Percentiles rank a stretch among this genome's conserved stretches.
Conservation (phyloP, 1,284 basidiomycete genomes). For the Cutaneotrichosporon sp. region DNA sequence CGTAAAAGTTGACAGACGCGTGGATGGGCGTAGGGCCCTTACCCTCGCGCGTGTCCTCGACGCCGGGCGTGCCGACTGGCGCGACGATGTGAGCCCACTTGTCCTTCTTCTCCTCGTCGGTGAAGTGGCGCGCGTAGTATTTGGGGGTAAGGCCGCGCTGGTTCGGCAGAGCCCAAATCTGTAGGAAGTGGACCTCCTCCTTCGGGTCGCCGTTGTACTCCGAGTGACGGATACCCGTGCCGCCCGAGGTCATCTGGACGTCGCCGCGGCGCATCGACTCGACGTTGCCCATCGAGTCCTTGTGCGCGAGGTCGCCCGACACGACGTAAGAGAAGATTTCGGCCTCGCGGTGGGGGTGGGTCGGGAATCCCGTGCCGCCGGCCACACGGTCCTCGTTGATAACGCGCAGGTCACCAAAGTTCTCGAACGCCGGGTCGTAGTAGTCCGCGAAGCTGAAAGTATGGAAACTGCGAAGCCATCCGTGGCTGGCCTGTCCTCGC, state of each 20-base stretch:
- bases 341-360: conserved; percentile 74
- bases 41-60: conserved; percentile 59
- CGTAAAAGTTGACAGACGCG: conserved; percentile 50
- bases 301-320: conserved; percentile 49
- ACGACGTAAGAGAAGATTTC: conserved; percentile 86
- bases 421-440: conserved; percentile 51
- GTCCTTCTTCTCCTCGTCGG: conserved; percentile 73
- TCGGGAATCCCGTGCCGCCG: conserved; percentile 72
- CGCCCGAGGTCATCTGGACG: conserved; percentile 83
- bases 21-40: conserved; percentile 63
- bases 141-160: conserved; percentile 58
- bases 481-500: conserved; percentile 72
- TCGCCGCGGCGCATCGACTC: conserved; percentile 83
- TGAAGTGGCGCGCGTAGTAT: conserved; percentile 81
- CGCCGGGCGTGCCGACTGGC: conserved; percentile 54
- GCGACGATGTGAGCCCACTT: conserved; percentile 66
- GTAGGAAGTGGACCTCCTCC: conserved; percentile 64
- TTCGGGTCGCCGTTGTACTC: conserved; percentile 64
- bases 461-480: conserved; percentile 85
- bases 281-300: conserved; percentile 82
- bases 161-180: conserved; percentile 73
- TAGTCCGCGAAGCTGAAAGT: conserved; percentile 74
- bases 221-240: conserved; percentile 50
- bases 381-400: conserved; percentile 55
- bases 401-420: conserved; percentile 50